phyloP scores from a whole-genome alignment of 1,284 basidiomycete species.

The Ganoderma lucidum region DNA sequence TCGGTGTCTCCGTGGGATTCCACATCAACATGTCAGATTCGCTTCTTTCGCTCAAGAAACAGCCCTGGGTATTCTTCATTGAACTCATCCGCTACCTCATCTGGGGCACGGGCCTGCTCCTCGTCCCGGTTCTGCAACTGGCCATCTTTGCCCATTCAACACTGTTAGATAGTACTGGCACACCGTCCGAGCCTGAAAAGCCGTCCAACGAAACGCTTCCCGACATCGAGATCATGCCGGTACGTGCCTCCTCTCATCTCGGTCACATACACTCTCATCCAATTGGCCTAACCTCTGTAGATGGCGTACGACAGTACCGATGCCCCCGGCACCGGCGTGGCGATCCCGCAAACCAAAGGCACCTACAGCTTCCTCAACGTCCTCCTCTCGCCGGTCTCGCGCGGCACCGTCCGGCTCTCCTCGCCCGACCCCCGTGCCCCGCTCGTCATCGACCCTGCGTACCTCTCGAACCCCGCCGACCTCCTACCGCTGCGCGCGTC shows the following conservation, averaged over 20 bases:
- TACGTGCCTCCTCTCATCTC: conserved; percentile 19
- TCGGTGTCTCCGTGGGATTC: conserved; percentile 37
- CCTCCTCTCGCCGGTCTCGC: conserved; percentile 42
- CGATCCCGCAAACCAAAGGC: conserved; percentile 29
- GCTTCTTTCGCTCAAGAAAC: conserved; percentile 34
- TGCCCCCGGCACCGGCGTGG: conserved; percentile 5
- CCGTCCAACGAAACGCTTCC: conserved; percentile 38
- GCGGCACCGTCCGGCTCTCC: conserved; percentile 46
- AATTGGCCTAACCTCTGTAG: conserved; percentile 32
- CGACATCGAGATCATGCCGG: conserved; percentile 48
- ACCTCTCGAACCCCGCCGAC: conserved; percentile 46
- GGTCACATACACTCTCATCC: conserved; percentile 20
- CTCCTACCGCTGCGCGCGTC: conserved; percentile 46
- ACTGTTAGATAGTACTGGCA: conserved; percentile 38
- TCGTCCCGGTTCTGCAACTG: conserved; percentile 41
- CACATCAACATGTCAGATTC: conserved; percentile 39
- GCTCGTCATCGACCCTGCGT: conserved; percentile 49
- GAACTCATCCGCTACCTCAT: conserved; percentile 44
- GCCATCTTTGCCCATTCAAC: conserved; percentile 40
- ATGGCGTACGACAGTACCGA: conserved; percentile 38
- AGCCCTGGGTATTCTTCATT: conserved; percentile 38
- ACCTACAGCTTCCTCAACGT: conserved; percentile 43
- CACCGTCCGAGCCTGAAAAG: conserved; percentile 31
- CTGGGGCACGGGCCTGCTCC: conserved; percentile 42
- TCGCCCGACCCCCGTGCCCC: conserved; percentile 46